phyloP scores from a whole-genome alignment of 352 stramenopile genomes.

The Pythium volutum region DNA sequence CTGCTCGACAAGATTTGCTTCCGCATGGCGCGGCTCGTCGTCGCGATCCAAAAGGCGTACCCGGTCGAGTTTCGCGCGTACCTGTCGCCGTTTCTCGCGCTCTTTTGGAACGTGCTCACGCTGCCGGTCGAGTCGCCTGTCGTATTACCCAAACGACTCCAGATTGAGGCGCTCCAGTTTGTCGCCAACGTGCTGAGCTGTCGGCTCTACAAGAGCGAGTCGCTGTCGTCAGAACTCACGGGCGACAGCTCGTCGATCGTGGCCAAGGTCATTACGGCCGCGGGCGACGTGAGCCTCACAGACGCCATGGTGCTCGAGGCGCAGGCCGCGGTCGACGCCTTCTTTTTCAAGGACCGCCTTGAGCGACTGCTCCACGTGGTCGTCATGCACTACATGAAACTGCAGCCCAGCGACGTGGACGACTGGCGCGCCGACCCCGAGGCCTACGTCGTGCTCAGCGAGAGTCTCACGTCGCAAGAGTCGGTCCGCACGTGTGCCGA shows the following conservation, averaged over 20 bases:
- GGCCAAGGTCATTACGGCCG: slow-evolving; percentile 80
- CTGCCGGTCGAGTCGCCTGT: slow-evolving; percentile 15
- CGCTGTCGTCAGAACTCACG: slow-evolving; percentile 36
- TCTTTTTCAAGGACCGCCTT: slow-evolving; percentile 54
- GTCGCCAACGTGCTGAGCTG: slow-evolving; percentile 82
- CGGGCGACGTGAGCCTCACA: slow-evolving; percentile 66
- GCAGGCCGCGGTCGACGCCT: slow-evolving; percentile 45
- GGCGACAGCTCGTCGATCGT: slow-evolving; percentile 39
- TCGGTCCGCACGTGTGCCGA: slow-evolving; percentile 79
- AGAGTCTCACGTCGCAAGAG: slow-evolving; percentile 76
- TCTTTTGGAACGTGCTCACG: slow-evolving; percentile 64
- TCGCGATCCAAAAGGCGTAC: slow-evolving; percentile 75
- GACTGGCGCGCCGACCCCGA: slow-evolving; percentile 75
- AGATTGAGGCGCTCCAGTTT: slow-evolving; percentile 79
- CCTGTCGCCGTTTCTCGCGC: slow-evolving; percentile 51
- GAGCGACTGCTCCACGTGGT: slow-evolving; percentile 58
- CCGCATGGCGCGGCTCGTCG: slow-evolving; percentile 57
- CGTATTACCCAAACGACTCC: slow-evolving; percentile 28
- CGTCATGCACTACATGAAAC: slow-evolving; percentile 76
- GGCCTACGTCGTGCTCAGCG: slow-evolving; percentile 54
- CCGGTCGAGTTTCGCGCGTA: slow-evolving; percentile 84
- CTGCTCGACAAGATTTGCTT: slow-evolving; percentile 66
- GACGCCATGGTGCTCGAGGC: slow-evolving; percentile 79
- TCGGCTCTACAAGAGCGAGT: slow-evolving; percentile 75
- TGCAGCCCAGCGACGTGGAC: slow-evolving; percentile 53